Conservation (phyloP, 495 filamentous ascomycete species). For the Acidomyces sp. region DNA sequence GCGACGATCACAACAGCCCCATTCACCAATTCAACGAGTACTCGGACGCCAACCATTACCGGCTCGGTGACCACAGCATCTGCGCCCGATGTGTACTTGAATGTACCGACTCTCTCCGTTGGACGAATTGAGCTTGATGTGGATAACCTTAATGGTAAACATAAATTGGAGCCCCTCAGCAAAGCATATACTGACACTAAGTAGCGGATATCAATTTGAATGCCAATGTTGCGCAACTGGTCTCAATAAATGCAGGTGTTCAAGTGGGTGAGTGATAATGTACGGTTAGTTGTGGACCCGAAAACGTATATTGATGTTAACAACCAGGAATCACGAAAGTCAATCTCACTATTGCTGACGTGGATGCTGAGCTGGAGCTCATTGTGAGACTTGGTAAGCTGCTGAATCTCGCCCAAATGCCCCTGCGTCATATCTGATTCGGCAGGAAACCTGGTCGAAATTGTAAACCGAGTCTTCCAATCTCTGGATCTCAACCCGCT, state of each 20-base stretch:
- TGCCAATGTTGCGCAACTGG: slow-evolving; percentile 40
- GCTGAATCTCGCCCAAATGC: background rate
- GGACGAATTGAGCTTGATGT: slow-evolving; percentile 38
- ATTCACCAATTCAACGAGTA: slow-evolving; percentile 2
- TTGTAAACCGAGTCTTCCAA: slow-evolving; percentile 43
- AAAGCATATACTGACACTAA: slow-evolving; percentile 25
- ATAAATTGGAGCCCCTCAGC: no score
- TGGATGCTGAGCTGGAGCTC: slow-evolving; percentile 41
- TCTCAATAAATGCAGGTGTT: slow-evolving; percentile 43
- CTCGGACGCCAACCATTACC: slow-evolving; percentile 12
- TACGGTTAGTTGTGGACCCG: no score
- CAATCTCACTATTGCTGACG: slow-evolving; percentile 46
- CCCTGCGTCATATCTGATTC: background rate
- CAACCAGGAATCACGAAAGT: slow-evolving; percentile 33
- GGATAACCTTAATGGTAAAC: background rate
- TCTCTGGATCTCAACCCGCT: slow-evolving; percentile 45
- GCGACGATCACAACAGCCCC: slow-evolving; percentile 9
- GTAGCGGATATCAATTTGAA: slow-evolving; percentile 43
- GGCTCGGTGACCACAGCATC: slow-evolving; percentile 15
- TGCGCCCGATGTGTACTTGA: slow-evolving; percentile 42
- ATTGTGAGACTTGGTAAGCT: slow-evolving; percentile 38
- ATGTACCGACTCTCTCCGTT: slow-evolving; percentile 41
- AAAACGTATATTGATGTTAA: background rate
- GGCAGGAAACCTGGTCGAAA: slow-evolving; percentile 36
- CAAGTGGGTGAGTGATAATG: slow-evolving; percentile 24